Conservation (phyloP, 2,329 filamentous ascomycete genomes). For the Pseudocercospora macadamiae region DNA sequence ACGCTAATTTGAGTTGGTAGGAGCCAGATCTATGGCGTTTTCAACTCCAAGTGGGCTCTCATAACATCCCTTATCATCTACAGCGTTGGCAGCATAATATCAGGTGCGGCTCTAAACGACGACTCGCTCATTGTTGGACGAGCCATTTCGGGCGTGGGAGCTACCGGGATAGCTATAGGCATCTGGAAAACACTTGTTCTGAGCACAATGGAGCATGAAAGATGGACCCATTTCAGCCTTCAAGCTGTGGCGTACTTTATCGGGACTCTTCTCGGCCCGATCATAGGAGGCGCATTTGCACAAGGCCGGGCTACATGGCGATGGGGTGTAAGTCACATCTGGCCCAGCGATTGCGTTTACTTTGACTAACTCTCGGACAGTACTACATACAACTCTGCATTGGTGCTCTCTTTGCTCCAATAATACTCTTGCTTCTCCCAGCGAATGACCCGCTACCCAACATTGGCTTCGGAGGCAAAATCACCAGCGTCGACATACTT, state of each 20-base stretch:
- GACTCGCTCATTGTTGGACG: slow-evolving; percentile 38
- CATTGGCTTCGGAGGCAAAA: not conserved
- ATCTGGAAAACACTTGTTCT: slow-evolving; percentile 11
- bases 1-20: not conserved
- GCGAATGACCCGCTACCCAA: slow-evolving; percentile 26
- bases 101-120: slow-evolving; percentile 39
- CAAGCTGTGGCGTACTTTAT: slow-evolving; percentile 9
- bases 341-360: not conserved
- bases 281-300: slow-evolving; percentile 19
- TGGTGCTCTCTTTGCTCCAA: slow-evolving; percentile 45
- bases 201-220: slow-evolving; percentile 16
- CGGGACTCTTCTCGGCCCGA: slow-evolving; percentile 16
- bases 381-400: slow-evolving; percentile 50
- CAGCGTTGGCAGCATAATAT: slow-evolving; percentile 34
- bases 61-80: slow-evolving; percentile 30
- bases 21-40: slow-evolving; percentile 11
- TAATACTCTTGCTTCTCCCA: slow-evolving; percentile 42
- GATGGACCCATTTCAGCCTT: slow-evolving; percentile 6
- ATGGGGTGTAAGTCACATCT: slow-evolving; percentile 6
- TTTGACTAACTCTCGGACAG: not conserved
- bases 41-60: slow-evolving; percentile 15
- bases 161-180: slow-evolving; percentile 35
- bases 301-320: slow-evolving; percentile 14
- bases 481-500: slow-evolving; percentile 48
- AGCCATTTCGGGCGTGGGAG: slow-evolving; percentile 47